A percentile compares a stretch with the other conserved stretches of the same genome.
Evolutionary conservation across 148 eudicot genomes (phyloP).

Genomic region (Vaccinium darrowii): DNA sequence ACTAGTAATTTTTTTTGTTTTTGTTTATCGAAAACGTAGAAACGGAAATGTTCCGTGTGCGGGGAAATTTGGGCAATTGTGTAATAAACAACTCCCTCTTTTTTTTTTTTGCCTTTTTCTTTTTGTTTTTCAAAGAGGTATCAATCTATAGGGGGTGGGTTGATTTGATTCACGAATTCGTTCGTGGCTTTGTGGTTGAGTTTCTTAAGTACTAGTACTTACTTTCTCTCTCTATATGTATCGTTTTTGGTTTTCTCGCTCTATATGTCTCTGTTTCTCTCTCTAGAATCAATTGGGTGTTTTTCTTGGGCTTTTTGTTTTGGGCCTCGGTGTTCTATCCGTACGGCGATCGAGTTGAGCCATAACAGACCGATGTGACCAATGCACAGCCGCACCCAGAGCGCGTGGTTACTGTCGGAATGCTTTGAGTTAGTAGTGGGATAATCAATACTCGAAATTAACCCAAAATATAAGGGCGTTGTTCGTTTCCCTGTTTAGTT

Average conservation of each 20-base stretch:
- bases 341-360: background rate
- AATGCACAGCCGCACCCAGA: background rate
- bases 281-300: background rate
- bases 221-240: background rate
- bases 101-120: too few relatives aligned
- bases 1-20: slow-evolving; percentile 11
- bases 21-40: slow-evolving; percentile 24
- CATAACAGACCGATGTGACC: background rate
- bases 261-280: background rate
- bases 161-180: slow-evolving; percentile 20
- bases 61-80: background rate
- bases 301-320: background rate
- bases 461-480: too few relatives aligned
- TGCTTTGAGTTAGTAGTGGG: too few relatives aligned
- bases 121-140: background rate
- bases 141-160: background rate
- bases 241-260: background rate
- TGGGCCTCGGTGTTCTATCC: background rate
- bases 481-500: too few relatives aligned
- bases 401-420: background rate
- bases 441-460: too few relatives aligned
- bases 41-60: background rate
- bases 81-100: background rate
- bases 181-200: slow-evolving; percentile 19
- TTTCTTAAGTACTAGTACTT: background rate